Base-by-base conservation (phyloP, 2,329 filamentous ascomycete species). In the Alternaria sp. region DNA sequence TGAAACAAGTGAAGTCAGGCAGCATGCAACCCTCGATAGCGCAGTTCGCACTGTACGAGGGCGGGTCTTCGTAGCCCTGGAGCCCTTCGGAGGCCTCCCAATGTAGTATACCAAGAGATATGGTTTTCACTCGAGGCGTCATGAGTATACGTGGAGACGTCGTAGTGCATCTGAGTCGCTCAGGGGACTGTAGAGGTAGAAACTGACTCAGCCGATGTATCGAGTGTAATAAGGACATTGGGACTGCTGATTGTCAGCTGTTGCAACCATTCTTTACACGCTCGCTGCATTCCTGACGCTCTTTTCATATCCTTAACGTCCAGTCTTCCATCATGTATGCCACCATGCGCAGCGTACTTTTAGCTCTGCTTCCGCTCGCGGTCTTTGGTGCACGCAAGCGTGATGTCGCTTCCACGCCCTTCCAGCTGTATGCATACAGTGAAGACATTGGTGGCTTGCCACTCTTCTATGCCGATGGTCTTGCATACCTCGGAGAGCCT, bases 361-460 rank as follows among this genome's bases (percentile, higher is more conserved):
- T 41, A 2, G 37, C 37, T 41, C 37, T 41, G 37, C 25, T 30
- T 10, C 46, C 56, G n/a, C 56, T 58, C 5, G 46, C 21, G 6
- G 56, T 58, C 5, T n/a, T 23, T 6, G 56, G 56, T 2, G 46
- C 56, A n/a, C 46, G 30, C 14, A 58, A 58, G 47, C 56, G 47
- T 8, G 47, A 51, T 15, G 46, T 33, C 8, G 43, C 47, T 45
- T 26, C 33, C 4, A 10, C 56, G 10, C 28, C 49, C 0, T 71
- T 71, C 47, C 55, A 66, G 45, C 57, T 72, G 4, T 72, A 61
- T 25, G 70, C 58, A n/a, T 72, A 72, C 47, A 59, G 64, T 11
- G 37, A 59, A 3, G 33, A 45, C 12, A 41, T 71, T 11, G 68
- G 70, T 23, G 70, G 70, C 8, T 58, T 66, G 14, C 55, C 64